A percentile compares a stretch with the other conserved stretches of the same genome.
Evolutionary conservation across 2,329 filamentous ascomycete genomes (phyloP).

Genomic region (Mycocentrospora acerina): DNA sequence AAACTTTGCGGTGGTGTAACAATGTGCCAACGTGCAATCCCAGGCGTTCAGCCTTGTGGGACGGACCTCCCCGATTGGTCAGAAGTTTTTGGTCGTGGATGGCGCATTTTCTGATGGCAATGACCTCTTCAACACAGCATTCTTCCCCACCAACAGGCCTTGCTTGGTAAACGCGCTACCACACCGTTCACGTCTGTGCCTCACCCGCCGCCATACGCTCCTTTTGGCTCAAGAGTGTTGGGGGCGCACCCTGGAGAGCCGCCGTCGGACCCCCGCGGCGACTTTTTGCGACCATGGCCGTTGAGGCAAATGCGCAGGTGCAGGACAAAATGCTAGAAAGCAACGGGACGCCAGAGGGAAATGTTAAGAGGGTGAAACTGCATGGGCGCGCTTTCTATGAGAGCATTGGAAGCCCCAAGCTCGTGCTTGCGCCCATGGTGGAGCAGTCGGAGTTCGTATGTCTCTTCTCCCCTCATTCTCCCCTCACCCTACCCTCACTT

Average conservation of each 20-base stretch:
- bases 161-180: background rate
- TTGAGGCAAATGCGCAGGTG: conserved; percentile 11
- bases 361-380: conserved; percentile 56
- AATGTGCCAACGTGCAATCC: conserved; percentile 11
- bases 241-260: conserved; percentile 18
- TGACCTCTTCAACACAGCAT: conserved; percentile 1
- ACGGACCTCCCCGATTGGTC: conserved; percentile 19
- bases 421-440: conserved; percentile 94
- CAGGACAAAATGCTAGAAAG: conserved; percentile 2
- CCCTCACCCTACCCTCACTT: no score
- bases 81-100: conserved; percentile 8
- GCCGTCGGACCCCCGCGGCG: conserved; percentile 13
- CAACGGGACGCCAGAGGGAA: conserved; percentile 10
- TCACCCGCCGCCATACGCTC: conserved; percentile 22
- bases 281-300: conserved; percentile 18
- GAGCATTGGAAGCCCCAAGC: conserved; percentile 88
- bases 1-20: conserved; percentile 1
- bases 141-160: no score
- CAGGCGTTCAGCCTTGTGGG: conserved; percentile 14
- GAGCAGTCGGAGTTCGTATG: conserved; percentile 96
- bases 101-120: conserved; percentile 12
- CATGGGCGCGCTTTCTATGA: conserved; percentile 90
- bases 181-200: background rate
- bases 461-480: conserved; percentile 22
- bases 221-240: conserved; percentile 13